Evolutionary conservation across 2,329 filamentous ascomycete species (phyloP), one percentile per base, ranked within the genome.

Genomic region (Raffaelea arxii): DNA sequence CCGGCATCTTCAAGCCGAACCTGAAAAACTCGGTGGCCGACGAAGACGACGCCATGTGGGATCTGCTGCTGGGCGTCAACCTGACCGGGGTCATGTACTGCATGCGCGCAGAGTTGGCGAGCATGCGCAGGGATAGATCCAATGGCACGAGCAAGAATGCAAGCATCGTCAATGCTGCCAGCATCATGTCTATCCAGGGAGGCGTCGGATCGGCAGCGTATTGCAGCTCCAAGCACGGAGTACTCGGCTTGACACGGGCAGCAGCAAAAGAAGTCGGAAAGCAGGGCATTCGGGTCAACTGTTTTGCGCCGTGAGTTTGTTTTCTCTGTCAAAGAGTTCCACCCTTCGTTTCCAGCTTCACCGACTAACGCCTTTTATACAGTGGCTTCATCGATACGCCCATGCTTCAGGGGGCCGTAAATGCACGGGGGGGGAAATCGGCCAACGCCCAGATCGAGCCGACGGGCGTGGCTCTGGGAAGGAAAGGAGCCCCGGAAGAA

Each of bases 31-130:
- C 63, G 3, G 58, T 73, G 18, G 59, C 60, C 3, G 69, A 71
- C 19, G 56, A 70, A 35, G 66, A 70, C 22, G 70, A 73, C 46
- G 63, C 65, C 25, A 68, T 71, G 46, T 74, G 71, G 71, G 56
- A 73, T 41, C 65, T 61, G 42, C 68, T 71, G 46, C 70, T 74
- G 27, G 62, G 60, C 6, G 62, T 73, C 39, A 75, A 75, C 49
- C 55, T 74, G 45, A 73, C 69, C 9, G 72, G 71, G n/a, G 67
- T 63, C 36, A 73, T 74, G 70, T 70, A 72, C 55, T 73, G 69
- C 50, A 52, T 74, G 51, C 63, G 71, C 70, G 49, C 51, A 2
- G 22, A 55, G 50, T 25, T 53, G 24, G 43, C 37, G 14, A 50
- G 41, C 27, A 51, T 54, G 22, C 45, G 39, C 6, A n/a, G n/a